phyloP scores from a whole-genome alignment of 441 rosid species.

The Gossypium aridum region DNA sequence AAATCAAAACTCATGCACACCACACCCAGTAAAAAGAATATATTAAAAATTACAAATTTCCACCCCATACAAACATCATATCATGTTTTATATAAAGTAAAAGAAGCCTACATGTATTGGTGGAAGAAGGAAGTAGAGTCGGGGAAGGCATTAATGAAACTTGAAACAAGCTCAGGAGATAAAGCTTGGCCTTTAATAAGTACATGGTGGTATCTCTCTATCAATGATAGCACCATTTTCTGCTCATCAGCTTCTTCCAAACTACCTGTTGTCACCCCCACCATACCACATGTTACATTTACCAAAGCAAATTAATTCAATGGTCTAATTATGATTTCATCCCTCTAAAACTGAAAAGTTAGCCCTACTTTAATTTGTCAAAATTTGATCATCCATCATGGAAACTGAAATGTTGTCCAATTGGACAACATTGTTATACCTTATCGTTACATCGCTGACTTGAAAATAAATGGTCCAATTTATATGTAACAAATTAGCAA shows the following conservation, averaged over 20 bases:
- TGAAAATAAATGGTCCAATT: too few species aligned
- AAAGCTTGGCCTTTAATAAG: constrained; percentile 31
- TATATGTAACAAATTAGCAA: too few species aligned
- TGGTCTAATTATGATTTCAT: too few species aligned
- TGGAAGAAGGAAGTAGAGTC: constrained; percentile 29
- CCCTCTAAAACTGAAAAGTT: too few species aligned
- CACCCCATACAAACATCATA: background rate
- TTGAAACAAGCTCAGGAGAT: constrained; percentile 34
- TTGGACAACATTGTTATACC: too few species aligned
- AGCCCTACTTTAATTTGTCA: too few species aligned
- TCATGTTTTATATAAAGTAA: background rate
- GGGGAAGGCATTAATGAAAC: constrained; percentile 45
- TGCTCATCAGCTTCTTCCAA: constrained; percentile 45
- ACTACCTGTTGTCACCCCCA: constrained; percentile 33
- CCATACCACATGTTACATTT: background rate
- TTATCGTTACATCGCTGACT: too few species aligned
- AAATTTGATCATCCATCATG: too few species aligned
- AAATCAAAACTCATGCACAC: background rate
- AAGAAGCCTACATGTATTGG: constrained; percentile 2
- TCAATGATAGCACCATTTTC: constrained; percentile 36
- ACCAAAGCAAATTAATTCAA: background rate
- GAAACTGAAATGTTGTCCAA: too few species aligned
- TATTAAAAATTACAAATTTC: background rate
- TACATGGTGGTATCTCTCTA: constrained; percentile 40
- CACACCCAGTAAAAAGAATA: background rate